A percentile compares a stretch with the other conserved stretches of the same genome.
phyloP scores from a whole-genome alignment of 805 yeast genomes.

The Wickerhamiella qilinensis region DNA sequence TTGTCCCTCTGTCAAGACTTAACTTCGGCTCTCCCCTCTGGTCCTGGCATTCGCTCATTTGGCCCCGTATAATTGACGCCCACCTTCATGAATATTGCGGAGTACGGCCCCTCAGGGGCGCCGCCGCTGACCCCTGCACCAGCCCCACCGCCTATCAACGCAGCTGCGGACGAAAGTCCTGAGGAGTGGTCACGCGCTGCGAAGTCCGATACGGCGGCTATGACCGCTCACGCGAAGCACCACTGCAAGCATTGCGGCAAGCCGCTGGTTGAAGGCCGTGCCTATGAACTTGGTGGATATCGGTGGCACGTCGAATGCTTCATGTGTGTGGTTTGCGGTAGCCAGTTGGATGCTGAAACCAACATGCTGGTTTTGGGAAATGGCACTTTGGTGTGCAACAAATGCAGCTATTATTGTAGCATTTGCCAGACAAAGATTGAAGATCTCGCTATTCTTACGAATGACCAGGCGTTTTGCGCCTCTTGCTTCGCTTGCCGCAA shows the following conservation, averaged over 20 bases:
- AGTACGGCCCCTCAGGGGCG: no score
- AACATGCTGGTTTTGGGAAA: slow-evolving; percentile 86
- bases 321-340: slow-evolving; percentile 69
- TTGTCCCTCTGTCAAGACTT: no score
- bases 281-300: slow-evolving; percentile 85
- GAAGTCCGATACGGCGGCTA: slow-evolving; percentile 6
- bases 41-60: no score
- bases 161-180: no score
- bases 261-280: slow-evolving; percentile 64
- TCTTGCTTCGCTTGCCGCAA: slow-evolving; percentile 78
- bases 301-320: slow-evolving; percentile 95
- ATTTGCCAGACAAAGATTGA: slow-evolving; percentile 76
- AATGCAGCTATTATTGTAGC: slow-evolving; percentile 82
- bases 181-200: no score
- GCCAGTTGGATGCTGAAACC: slow-evolving; percentile 67
- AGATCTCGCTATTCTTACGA: slow-evolving; percentile 85
- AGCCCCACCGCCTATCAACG: no score
- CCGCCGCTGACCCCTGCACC: no score
- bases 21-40: no score
- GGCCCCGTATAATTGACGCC: no score
- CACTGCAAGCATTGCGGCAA: slow-evolving; percentile 16
- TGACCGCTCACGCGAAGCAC: slow-evolving; percentile 9
- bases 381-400: slow-evolving; percentile 77
- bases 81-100: no score
- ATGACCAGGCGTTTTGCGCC: slow-evolving; percentile 89